These are phyloP conservation scores for Tympanopsis confertula DNA, from an alignment of 2,329 filamentous ascomycete species.

Conservation along the genomic window DNA sequence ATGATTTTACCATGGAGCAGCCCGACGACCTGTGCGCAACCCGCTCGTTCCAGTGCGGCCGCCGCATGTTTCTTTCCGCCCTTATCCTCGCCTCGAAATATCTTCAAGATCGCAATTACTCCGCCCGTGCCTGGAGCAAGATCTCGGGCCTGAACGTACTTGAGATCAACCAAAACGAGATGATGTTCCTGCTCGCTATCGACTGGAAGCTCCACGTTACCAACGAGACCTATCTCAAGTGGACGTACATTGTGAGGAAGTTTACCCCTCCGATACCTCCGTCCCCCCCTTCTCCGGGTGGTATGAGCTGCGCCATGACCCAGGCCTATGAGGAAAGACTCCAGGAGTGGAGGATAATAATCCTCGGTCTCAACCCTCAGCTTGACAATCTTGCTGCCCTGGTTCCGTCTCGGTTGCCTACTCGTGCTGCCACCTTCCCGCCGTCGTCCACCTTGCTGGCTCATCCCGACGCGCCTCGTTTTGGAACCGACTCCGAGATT, in stretches of 20 bases:
- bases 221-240: slow-evolving; percentile 76
- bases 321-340: not conserved
- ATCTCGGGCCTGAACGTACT: slow-evolving; percentile 88
- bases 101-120: slow-evolving; percentile 94
- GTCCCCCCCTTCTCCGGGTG: slow-evolving; percentile 32
- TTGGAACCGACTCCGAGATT: slow-evolving; percentile 1
- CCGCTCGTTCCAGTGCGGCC: slow-evolving; percentile 83
- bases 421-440: not conserved
- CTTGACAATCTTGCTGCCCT: not conserved
- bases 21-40: slow-evolving; percentile 58
- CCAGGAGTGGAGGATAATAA: too few species aligned
- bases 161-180: slow-evolving; percentile 96
- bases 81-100: slow-evolving; percentile 96
- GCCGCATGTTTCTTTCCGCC: slow-evolving; percentile 92
- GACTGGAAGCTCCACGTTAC: slow-evolving; percentile 93
- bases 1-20: slow-evolving; percentile 77
- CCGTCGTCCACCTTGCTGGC: not conserved
- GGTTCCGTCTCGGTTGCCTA: not conserved
- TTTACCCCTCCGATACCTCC: slow-evolving; percentile 61
- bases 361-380: too few species aligned
- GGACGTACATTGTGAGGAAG: slow-evolving; percentile 84
- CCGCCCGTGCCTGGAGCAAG: slow-evolving; percentile 94
- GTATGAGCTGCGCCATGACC: slow-evolving; percentile 17
- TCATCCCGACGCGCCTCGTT: not conserved
- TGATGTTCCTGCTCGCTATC: slow-evolving; percentile 78